Percentiles rank a stretch among this genome's conserved stretches.
Conservation (phyloP, 495 filamentous ascomycete genomes). For the Diplogelasinospora grovesii region DNA sequence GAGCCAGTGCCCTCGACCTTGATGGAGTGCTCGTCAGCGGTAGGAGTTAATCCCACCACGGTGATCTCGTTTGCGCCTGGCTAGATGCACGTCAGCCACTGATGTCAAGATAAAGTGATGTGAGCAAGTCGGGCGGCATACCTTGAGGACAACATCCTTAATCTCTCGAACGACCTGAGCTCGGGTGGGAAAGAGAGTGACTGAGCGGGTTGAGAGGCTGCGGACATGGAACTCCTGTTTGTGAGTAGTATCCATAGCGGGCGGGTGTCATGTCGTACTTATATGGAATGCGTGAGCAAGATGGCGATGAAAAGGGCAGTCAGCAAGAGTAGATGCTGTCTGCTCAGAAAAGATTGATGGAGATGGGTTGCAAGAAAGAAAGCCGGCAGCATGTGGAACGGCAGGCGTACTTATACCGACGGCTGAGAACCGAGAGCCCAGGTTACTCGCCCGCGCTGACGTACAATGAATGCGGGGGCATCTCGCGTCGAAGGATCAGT, state of each 20-base stretch:
- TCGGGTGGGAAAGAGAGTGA: conserved; percentile 54
- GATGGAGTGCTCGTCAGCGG: conserved; percentile 58
- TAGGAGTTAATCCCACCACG: conserved; percentile 58
- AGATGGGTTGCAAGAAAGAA: no score
- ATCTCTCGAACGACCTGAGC: conserved; percentile 60
- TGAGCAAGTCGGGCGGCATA: no score
- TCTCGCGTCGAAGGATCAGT: not conserved
- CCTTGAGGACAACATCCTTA: conserved; percentile 51
- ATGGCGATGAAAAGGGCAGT: not conserved
- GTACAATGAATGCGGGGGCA: not conserved
- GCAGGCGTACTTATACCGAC: no score
- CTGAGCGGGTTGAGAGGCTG: conserved; percentile 51
- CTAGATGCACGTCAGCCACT: conserved; percentile 25
- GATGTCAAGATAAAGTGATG: no score
- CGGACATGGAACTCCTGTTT: conserved; percentile 45
- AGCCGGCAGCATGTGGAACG: no score
- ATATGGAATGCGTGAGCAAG: no score
- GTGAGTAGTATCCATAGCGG: conserved; percentile 22
- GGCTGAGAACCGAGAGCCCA: no score
- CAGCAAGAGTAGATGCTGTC: no score
- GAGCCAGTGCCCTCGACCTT: conserved; percentile 61
- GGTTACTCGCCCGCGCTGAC: not conserved
- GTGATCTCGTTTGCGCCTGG: conserved; percentile 58
- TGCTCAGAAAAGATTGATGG: no score
- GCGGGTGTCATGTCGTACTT: not conserved